Conservation (phyloP, 345 rosid genomes). For the Mangifera indica region DNA sequence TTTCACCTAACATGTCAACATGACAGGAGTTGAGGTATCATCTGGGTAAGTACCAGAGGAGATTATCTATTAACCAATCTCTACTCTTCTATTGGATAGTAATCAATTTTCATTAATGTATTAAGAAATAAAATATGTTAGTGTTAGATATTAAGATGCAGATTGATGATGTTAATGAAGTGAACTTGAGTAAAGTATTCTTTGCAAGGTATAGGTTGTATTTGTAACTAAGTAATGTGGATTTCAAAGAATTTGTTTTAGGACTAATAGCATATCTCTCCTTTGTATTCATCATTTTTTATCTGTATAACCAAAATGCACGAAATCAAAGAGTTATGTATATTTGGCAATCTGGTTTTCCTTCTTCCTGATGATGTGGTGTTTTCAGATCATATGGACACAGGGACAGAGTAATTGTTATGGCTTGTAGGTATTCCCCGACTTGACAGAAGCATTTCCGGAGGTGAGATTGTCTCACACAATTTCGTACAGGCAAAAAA, state of each 20-base stretch:
- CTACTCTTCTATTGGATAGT: background rate
- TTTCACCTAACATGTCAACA: conserved; percentile 1
- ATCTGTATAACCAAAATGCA: background rate
- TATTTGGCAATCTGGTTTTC: background rate
- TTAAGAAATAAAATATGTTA: background rate
- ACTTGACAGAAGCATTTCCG: conserved; percentile 4
- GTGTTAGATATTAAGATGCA: background rate
- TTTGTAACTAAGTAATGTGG: background rate
- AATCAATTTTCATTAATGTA: background rate
- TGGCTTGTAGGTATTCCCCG: background rate
- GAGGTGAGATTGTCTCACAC: conserved; percentile 5
- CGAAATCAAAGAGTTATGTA: background rate
- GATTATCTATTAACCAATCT: background rate
- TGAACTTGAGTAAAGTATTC: background rate
- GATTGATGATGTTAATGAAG: background rate
- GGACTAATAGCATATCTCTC: background rate
- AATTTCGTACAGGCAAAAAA: conserved; percentile 23
- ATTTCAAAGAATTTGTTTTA: background rate
- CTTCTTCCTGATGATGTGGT: background rate
- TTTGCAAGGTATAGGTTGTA: background rate
- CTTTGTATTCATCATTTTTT: background rate
- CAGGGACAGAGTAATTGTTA: conserved; percentile 32
- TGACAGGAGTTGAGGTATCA: background rate
- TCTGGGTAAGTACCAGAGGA: background rate
- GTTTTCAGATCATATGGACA: conserved; percentile 13